A percentile compares a stretch with the other conserved stretches of the same genome.
Evolutionary conservation across 305 asterid genomes (phyloP).

Genomic region (Fraxinus floribunda): DNA sequence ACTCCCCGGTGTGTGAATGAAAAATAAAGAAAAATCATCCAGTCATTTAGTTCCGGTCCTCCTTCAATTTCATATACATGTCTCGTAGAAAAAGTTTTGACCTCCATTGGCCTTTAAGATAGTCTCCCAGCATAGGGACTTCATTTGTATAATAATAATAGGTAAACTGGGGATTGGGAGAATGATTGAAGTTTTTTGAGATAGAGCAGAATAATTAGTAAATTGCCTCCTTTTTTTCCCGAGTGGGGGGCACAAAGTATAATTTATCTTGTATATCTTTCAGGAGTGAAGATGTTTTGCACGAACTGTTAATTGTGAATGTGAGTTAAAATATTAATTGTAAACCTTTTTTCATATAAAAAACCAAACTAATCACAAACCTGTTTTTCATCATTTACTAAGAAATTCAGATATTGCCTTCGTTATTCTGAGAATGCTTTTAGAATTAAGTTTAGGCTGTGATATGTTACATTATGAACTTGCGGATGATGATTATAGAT

Average conservation of each 20-base stretch:
- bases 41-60: background rate
- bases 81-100: background rate
- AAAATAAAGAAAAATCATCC: background rate
- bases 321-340: background rate
- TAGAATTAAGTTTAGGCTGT: background rate
- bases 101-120: background rate
- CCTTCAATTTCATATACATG: background rate
- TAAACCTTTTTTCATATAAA: background rate
- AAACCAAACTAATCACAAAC: background rate
- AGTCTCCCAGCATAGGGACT: background rate
- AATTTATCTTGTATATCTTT: background rate
- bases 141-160: background rate
- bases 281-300: background rate
- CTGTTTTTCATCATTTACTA: background rate
- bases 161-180: background rate
- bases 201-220: background rate
- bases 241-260: background rate
- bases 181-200: background rate
- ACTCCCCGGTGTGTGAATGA: background rate
- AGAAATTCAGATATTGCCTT: background rate
- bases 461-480: slow-evolving; percentile 12
- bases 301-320: background rate
- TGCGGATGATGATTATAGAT: slow-evolving; percentile 12
- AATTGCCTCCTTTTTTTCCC: background rate
- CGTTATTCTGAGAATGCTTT: background rate